Base-by-base conservation (phyloP, 176 grass and related monocot species). In the Oryza coarctata region DNA sequence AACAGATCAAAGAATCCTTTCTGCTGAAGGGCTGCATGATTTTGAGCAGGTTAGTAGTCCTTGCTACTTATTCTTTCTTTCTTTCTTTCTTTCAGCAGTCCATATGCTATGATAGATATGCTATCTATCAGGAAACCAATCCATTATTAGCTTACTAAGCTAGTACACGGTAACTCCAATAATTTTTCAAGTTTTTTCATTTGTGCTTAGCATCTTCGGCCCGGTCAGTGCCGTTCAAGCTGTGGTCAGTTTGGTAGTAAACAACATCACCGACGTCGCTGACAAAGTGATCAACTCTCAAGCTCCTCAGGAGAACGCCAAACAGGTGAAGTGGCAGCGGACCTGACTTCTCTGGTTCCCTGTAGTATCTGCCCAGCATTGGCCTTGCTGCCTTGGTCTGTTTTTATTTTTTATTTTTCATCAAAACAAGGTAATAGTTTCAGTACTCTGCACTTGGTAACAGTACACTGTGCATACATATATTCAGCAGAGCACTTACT, bases 281-380 rank as follows among this genome's bases (percentile, higher is more conserved):
- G 12, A 98, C 95, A 30, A 95, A 95, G 71, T 95, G 95, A 58
- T 95, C 92, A 7, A 90, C 70, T 80, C 95, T 88, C 55, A 98
- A 74, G 70, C 95, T 98, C 49, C 88, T 89, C 62, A 95, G 80
- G 14, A 98, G 81, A 17, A 90, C 55, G 2, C 75, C 85, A 18
- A 93, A 27, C 27, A 98, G 82, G 68, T 95, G 90, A 6, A 86
- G 68, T 13, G 95, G 92, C 29, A 98, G 75, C 1, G 95, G 92
- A 26, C 88, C 86, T 11, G 95, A 98, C 81, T 74, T 91, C 35
- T 94, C 86, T 0, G 95, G 92, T 47, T 93, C 86, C 9, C 90
- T 68, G 88, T 93, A 94, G 69, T 98, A 94, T 73, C 82, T 89
- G 0, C 90, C 95, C 17, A 98, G 84, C 63, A 94, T 90, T 22